Percentiles rank a stretch among this genome's conserved stretches.
These are phyloP conservation scores for Pseudogymnoascus sp. DNA, from an alignment of 2,329 filamentous ascomycete genomes.

Conservation along the genomic window DNA sequence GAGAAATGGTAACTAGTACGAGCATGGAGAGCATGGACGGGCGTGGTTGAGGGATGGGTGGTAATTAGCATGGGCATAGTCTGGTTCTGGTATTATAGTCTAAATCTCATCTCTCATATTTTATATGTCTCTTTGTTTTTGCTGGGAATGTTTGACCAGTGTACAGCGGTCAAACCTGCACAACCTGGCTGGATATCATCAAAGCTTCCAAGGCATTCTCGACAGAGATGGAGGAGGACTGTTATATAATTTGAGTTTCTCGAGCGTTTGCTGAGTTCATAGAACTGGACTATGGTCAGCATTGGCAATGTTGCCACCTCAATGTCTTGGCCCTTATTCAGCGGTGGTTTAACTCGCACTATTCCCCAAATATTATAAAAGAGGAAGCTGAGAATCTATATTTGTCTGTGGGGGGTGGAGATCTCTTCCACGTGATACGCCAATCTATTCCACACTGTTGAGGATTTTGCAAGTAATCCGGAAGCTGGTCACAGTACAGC, in stretches of 20 bases:
- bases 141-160: not conserved
- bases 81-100: not conserved
- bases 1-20: not conserved
- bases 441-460: not conserved
- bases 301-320: not conserved
- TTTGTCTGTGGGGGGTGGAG: not conserved
- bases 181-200: not conserved
- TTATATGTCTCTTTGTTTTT: not conserved
- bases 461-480: too few species aligned
- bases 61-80: not conserved
- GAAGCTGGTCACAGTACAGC: too few species aligned
- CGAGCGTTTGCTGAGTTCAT: not conserved
- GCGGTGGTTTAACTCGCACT: not conserved
- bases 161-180: not conserved
- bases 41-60: not conserved
- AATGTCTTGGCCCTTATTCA: not conserved
- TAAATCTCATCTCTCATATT: conserved; percentile 3
- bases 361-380: not conserved
- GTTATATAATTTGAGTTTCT: not conserved
- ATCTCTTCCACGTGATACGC: not conserved
- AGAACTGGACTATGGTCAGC: not conserved
- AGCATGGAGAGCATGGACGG: not conserved
- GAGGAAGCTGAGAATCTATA: not conserved
- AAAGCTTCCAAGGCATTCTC: not conserved
- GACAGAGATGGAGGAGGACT: not conserved